Evolutionary conservation across 2,329 filamentous ascomycete species (phyloP).

Genomic region (Emergomyces africanus): DNA sequence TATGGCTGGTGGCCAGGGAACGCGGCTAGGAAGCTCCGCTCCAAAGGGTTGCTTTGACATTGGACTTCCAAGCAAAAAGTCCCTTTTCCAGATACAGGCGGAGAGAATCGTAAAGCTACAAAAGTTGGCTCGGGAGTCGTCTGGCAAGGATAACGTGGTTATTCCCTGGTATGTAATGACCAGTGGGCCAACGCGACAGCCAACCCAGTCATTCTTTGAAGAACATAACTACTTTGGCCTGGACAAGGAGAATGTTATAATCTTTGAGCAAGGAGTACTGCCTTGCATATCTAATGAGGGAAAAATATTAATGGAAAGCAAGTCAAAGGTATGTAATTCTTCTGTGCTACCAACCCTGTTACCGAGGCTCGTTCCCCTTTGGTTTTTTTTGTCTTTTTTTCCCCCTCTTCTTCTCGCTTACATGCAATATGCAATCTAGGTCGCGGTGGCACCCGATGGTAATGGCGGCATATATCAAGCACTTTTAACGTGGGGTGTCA

Average conservation of each 20-base stretch:
- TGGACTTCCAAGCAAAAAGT: conserved; percentile 82
- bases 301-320: conserved; percentile 88
- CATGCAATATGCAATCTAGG: conserved; percentile 25
- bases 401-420: background rate
- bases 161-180: conserved; percentile 99
- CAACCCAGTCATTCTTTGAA: conserved; percentile 88
- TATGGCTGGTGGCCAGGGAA: conserved; percentile 96
- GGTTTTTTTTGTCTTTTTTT: background rate
- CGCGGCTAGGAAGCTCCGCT: conserved; percentile 80
- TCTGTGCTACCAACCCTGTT: background rate
- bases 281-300: conserved; percentile 96
- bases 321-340: conserved; percentile 50
- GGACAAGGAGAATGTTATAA: conserved; percentile 67
- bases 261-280: conserved; percentile 95
- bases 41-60: conserved; percentile 98
- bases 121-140: conserved; percentile 60
- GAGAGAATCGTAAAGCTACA: conserved; percentile 86
- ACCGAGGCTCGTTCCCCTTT: background rate
- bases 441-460: conserved; percentile 90
- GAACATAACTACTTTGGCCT: conserved; percentile 87
- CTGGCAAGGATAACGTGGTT: conserved; percentile 46
- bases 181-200: conserved; percentile 78
- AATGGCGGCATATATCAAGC: conserved; percentile 97
- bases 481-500: conserved; percentile 63
- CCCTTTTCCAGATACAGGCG: conserved; percentile 93